Conservation (phyloP, 2,329 filamentous ascomycete species). For the Aspergillus latus region DNA sequence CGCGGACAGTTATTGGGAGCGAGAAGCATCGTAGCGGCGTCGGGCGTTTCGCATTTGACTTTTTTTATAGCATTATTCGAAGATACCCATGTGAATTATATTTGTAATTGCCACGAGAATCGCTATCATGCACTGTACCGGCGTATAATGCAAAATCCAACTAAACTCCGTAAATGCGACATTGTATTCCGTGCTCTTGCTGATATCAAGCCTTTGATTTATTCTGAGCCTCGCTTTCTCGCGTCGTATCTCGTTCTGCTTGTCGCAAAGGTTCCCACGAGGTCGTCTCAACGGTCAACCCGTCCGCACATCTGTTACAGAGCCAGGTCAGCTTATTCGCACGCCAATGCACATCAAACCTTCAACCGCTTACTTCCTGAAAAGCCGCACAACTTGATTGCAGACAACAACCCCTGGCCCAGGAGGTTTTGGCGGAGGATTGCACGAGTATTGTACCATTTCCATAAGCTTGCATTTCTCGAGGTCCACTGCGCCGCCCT, state of each 20-base stretch:
- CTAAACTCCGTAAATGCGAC: constrained; percentile 18
- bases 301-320: constrained; percentile 47
- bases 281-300: constrained; percentile 62
- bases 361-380: constrained; percentile 53
- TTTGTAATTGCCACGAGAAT: constrained; percentile 17
- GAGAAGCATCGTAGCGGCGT: constrained; percentile 15
- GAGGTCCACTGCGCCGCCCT: constrained; percentile 52
- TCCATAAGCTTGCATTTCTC: constrained; percentile 58
- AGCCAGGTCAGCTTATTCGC: not conserved
- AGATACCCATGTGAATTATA: constrained; percentile 35
- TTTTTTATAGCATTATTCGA: constrained; percentile 26
- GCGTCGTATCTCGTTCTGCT: constrained; percentile 37
- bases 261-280: constrained; percentile 52
- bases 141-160: constrained; percentile 15
- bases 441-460: constrained; percentile 63
- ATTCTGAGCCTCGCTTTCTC: constrained; percentile 23
- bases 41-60: constrained; percentile 16
- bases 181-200: constrained; percentile 15
- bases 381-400: constrained; percentile 58
- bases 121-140: constrained; percentile 4
- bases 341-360: not conserved
- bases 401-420: constrained; percentile 51
- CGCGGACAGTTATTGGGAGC: not conserved
- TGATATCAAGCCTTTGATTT: constrained; percentile 20
- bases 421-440: constrained; percentile 48